phyloP scores from a whole-genome alignment of 768 basidiomycete species.

The Sistotremastrum suecicum region DNA sequence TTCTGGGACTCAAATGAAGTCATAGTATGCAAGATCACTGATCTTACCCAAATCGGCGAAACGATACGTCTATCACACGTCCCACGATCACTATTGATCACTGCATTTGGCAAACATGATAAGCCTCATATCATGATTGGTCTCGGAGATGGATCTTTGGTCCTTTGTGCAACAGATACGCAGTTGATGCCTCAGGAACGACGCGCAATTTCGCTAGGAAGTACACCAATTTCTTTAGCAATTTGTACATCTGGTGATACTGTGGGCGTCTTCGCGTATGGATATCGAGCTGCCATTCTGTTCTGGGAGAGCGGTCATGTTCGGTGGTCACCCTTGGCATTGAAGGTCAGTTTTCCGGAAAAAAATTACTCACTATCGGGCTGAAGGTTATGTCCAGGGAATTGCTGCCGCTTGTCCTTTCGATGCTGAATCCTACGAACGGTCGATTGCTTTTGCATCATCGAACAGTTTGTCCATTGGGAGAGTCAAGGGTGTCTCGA shows the following conservation, averaged over 20 bases:
- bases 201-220: slow-evolving; percentile 42
- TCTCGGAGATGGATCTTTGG: slow-evolving; percentile 60
- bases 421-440: slow-evolving; percentile 31
- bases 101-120: slow-evolving; percentile 40
- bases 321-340: slow-evolving; percentile 52
- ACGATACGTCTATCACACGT: slow-evolving; percentile 28
- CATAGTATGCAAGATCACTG: slow-evolving; percentile 29
- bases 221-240: slow-evolving; percentile 47
- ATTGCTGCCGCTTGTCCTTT: slow-evolving; percentile 37
- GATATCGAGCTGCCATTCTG: slow-evolving; percentile 54
- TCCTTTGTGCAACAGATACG: slow-evolving; percentile 31
- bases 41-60: slow-evolving; percentile 18
- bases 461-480: slow-evolving; percentile 48
- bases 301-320: slow-evolving; percentile 53
- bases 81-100: slow-evolving; percentile 32
- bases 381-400: slow-evolving; percentile 18
- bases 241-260: slow-evolving; percentile 39
- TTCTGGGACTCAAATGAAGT: slow-evolving; percentile 65
- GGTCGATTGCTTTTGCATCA: slow-evolving; percentile 47
- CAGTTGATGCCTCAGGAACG: too few species aligned
- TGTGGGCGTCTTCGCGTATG: slow-evolving; percentile 52
- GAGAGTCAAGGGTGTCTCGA: slow-evolving; percentile 48
- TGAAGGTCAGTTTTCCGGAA: slow-evolving; percentile 33
- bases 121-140: slow-evolving; percentile 54
- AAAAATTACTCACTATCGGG: neutral